These are phyloP conservation scores for Narthecium ossifragum DNA, from an alignment of 106 monocot genomes.

Conservation along the genomic window DNA sequence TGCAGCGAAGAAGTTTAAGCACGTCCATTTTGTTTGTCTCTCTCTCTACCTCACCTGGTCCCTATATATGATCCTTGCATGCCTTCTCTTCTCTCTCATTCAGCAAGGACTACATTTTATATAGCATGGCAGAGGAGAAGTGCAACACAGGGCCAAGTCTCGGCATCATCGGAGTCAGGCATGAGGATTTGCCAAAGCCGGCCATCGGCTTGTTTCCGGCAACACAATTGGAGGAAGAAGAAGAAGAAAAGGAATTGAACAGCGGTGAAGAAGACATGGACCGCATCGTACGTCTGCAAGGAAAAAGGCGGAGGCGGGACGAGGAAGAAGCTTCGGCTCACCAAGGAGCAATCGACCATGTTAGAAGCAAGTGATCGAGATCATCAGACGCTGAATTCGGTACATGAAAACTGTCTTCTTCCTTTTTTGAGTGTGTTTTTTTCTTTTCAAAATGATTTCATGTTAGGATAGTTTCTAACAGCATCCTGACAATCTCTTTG, in stretches of 20 bases:
- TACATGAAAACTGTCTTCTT: too few species aligned
- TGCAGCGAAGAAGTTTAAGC: too few species aligned
- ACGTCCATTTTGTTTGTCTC: too few species aligned
- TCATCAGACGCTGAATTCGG: constrained; percentile 36
- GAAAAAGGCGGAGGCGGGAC: not conserved
- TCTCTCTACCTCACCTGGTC: too few species aligned
- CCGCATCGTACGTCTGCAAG: too few species aligned
- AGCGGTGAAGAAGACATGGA: not conserved
- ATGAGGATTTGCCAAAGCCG: not conserved
- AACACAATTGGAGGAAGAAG: not conserved
- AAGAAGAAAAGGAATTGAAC: constrained; percentile 3
- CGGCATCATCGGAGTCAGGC: not conserved
- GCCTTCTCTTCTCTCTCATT: too few species aligned
- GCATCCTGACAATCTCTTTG: too few species aligned
- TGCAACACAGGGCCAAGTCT: constrained; percentile 10
- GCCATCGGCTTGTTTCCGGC: not conserved
- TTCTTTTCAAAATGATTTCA: too few species aligned
- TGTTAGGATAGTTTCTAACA: too few species aligned
- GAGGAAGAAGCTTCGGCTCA: constrained; percentile 29
- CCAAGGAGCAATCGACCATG: constrained; percentile 38
- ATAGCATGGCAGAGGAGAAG: not conserved
- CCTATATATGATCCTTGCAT: too few species aligned
- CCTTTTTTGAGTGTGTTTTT: too few species aligned
- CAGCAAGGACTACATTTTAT: too few species aligned
- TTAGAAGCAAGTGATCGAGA: constrained; percentile 48